Percentiles rank a stretch among this genome's conserved stretches.
Evolutionary conservation across 2,329 filamentous ascomycete species (phyloP).

Genomic region (Colletotrichum sp.): DNA sequence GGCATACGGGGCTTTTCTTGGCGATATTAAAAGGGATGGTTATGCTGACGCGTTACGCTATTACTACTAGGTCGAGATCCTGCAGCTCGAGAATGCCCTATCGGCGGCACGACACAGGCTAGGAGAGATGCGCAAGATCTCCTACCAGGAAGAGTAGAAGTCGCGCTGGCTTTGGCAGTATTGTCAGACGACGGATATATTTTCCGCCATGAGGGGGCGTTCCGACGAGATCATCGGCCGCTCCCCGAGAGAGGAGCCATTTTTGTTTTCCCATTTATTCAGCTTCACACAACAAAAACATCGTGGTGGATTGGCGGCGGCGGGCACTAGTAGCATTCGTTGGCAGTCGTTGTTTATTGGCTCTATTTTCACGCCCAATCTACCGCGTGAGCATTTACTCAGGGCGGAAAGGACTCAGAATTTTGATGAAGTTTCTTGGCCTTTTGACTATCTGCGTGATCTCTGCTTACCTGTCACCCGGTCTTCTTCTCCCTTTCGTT

Average conservation of each 20-base stretch:
- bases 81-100: conserved; percentile 90
- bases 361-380: background rate
- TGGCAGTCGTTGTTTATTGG: background rate
- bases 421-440: background rate
- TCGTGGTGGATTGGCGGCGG: background rate
- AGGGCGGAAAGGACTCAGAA: background rate
- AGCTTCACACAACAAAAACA: background rate
- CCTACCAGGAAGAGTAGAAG: conserved; percentile 77
- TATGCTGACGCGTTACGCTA: background rate
- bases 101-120: conserved; percentile 79
- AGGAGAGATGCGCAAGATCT: conserved; percentile 98
- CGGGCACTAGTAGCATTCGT: background rate
- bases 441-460: background rate
- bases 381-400: background rate
- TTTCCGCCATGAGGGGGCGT: background rate
- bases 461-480: background rate
- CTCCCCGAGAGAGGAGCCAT: background rate
- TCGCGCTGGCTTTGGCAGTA: background rate
- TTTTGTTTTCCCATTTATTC: background rate
- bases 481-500: background rate
- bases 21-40: background rate
- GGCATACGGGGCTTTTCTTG: background rate
- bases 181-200: background rate
- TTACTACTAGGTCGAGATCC: conserved; percentile 84
- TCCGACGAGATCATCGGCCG: background rate